These are phyloP conservation scores for Trametes maxima DNA, from an alignment of 768 basidiomycete genomes.

Conservation along the genomic window DNA sequence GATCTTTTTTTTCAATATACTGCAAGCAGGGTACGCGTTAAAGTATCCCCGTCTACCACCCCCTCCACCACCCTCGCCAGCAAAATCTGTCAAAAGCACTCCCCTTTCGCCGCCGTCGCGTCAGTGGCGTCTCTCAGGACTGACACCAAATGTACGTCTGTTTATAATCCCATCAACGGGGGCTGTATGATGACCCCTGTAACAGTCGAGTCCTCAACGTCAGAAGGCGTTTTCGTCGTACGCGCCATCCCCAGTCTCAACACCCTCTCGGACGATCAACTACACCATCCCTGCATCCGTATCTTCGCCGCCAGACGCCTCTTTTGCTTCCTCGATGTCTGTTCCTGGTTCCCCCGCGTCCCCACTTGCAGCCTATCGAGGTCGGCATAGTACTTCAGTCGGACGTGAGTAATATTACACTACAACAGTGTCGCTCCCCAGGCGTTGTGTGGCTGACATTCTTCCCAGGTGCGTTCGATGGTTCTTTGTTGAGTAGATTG, in stretches of 20 bases:
- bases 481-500: constrained; percentile 27
- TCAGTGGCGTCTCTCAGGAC: constrained; percentile 25
- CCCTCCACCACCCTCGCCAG: constrained; percentile 30
- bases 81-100: constrained; percentile 14
- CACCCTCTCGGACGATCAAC: constrained; percentile 35
- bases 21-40: constrained; percentile 40
- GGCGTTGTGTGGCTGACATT: neutral
- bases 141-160: constrained; percentile 22
- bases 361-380: constrained; percentile 42
- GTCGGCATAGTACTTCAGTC: constrained; percentile 37
- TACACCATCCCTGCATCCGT: constrained; percentile 37
- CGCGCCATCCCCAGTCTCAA: constrained; percentile 40
- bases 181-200: neutral
- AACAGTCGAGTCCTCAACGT: constrained; percentile 29
- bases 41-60: constrained; percentile 38
- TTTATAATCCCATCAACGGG: constrained; percentile 20
- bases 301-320: constrained; percentile 32
- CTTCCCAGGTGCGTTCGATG: constrained; percentile 32
- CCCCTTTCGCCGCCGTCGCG: constrained; percentile 21
- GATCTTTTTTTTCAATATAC: constrained; percentile 37
- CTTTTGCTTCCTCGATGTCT: constrained; percentile 38
- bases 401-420: constrained; percentile 37
- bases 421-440: neutral
- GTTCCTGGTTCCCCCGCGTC: constrained; percentile 27
- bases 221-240: constrained; percentile 35